Percentiles rank a stretch among this genome's conserved stretches.
Evolutionary conservation across 768 basidiomycete genomes (phyloP).

Genomic region (Lactarius hatsudake): DNA sequence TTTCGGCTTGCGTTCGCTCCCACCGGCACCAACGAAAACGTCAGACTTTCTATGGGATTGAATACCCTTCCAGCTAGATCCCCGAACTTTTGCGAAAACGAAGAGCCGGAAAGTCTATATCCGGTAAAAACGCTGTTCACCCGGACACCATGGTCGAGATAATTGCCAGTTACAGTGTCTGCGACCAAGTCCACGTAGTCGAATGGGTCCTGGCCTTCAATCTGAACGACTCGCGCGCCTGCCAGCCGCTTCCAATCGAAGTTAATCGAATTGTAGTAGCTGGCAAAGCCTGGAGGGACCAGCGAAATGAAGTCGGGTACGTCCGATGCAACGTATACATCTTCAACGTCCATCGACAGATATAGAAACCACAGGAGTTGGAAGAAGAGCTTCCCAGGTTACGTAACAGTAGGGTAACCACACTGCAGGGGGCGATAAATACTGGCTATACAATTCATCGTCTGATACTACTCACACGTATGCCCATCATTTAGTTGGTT

Average conservation of each 20-base stretch:
- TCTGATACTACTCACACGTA: conserved; percentile 43
- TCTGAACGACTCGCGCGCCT: conserved; percentile 54
- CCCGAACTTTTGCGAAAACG: conserved; percentile 58
- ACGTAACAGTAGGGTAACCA: conserved; percentile 60
- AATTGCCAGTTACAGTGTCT: conserved; percentile 57
- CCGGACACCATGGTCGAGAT: conserved; percentile 60
- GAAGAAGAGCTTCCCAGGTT: conserved; percentile 39
- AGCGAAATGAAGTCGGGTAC: conserved; percentile 14
- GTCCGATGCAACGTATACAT: conserved; percentile 23
- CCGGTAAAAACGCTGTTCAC: conserved; percentile 64
- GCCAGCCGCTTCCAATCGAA: conserved; percentile 53
- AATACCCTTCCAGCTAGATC: conserved; percentile 54
- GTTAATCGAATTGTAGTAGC: conserved; percentile 12
- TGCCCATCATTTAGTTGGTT: conserved; percentile 64
- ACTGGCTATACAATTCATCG: neutral
- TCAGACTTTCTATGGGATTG: conserved; percentile 46
- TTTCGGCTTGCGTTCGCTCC: conserved; percentile 51
- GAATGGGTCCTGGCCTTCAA: conserved; percentile 53
- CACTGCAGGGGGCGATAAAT: conserved; percentile 34
- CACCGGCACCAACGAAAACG: conserved; percentile 46
- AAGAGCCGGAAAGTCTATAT: conserved; percentile 44
- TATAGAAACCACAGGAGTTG: conserved; percentile 23
- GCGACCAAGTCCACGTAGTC: conserved; percentile 57
- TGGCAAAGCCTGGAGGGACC: conserved; percentile 8
- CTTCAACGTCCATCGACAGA: conserved; percentile 11